A percentile compares a stretch with the other conserved stretches of the same genome.
Conservation (phyloP, 2,329 filamentous ascomycete species). For the Aspergillus sp. region DNA sequence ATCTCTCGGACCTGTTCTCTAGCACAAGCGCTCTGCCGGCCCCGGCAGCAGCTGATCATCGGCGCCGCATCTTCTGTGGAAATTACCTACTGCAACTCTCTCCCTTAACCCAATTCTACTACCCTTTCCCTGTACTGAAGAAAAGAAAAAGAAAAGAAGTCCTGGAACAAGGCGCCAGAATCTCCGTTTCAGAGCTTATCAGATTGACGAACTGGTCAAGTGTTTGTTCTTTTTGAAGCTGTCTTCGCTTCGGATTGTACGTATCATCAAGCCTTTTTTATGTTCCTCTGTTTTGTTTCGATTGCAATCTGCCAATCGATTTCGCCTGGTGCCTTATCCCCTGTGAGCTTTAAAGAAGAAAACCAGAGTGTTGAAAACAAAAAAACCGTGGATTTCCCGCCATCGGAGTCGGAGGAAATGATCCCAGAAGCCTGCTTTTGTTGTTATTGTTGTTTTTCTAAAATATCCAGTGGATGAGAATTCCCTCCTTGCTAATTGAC, state of each 20-base stretch:
- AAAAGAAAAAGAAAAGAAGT: slow-evolving; percentile 17
- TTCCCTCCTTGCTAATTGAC: slow-evolving; percentile 43
- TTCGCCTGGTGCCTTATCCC: neutral
- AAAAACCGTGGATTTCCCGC: neutral
- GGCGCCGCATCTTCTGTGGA: slow-evolving; percentile 28
- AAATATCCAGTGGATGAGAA: slow-evolving; percentile 16
- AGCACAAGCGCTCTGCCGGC: slow-evolving; percentile 25
- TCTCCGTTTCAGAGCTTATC: slow-evolving; percentile 22
- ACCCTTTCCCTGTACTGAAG: slow-evolving; percentile 28
- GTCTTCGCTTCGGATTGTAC: slow-evolving; percentile 42
- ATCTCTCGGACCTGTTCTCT: slow-evolving; percentile 24
- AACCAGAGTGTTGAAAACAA: neutral
- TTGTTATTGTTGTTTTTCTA: slow-evolving; percentile 3
- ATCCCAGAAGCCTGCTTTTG: neutral
- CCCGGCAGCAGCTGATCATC: slow-evolving; percentile 15
- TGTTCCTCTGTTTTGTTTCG: slow-evolving; percentile 6
- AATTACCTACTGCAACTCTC: slow-evolving; percentile 20
- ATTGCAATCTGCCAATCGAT: slow-evolving; percentile 19
- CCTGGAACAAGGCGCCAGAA: slow-evolving; percentile 19
- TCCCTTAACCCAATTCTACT: slow-evolving; percentile 12
- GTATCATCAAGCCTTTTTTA: slow-evolving; percentile 37
- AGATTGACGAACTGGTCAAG: slow-evolving; percentile 21
- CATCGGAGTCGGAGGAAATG: no score
- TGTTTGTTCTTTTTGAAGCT: slow-evolving; percentile 29
- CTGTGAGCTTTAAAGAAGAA: slow-evolving; percentile 5